Percentiles rank a stretch among this genome's conserved stretches.
phyloP scores from a whole-genome alignment of 2,329 filamentous ascomycete species.

The Ceratocystis variospora region DNA sequence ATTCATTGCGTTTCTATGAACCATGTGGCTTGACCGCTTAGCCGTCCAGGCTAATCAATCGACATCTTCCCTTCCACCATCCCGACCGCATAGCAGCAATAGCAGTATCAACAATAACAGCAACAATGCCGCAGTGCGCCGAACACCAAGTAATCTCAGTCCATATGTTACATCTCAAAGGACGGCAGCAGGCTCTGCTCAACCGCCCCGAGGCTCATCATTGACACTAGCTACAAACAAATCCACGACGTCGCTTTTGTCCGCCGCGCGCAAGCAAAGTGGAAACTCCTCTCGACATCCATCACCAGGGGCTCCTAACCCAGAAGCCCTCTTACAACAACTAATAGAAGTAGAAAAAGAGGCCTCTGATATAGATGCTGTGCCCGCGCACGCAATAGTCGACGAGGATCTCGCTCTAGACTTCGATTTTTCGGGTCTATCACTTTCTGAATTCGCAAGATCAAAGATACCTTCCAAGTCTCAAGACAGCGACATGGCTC shows the following conservation, averaged over 20 bases:
- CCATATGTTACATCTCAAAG: conserved; percentile 56
- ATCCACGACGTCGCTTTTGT: conserved; percentile 61
- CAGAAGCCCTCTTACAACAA: conserved; percentile 13
- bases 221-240: conserved; percentile 68
- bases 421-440: conserved; percentile 67
- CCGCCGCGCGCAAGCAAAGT: conserved; percentile 50
- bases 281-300: conserved; percentile 48
- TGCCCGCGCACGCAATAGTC: conserved; percentile 42
- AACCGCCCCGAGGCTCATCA: conserved; percentile 41
- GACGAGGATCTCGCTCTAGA: conserved; percentile 47
- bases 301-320: conserved; percentile 13
- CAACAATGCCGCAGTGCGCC: conserved; percentile 52
- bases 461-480: conserved; percentile 21
- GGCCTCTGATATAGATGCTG: not conserved
- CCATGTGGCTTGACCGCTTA: conserved; percentile 86
- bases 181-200: conserved; percentile 34
- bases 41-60: conserved; percentile 46
- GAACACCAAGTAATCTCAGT: conserved; percentile 49
- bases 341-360: conserved; percentile 14
- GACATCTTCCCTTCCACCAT: conserved; percentile 38
- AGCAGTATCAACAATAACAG: conserved; percentile 3
- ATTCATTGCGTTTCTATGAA: conserved; percentile 19
- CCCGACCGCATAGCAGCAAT: conserved; percentile 14
- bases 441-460: conserved; percentile 56
- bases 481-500: not conserved